Conservation (phyloP, 2,329 filamentous ascomycete genomes). For the Dactylellina drechsleri region DNA sequence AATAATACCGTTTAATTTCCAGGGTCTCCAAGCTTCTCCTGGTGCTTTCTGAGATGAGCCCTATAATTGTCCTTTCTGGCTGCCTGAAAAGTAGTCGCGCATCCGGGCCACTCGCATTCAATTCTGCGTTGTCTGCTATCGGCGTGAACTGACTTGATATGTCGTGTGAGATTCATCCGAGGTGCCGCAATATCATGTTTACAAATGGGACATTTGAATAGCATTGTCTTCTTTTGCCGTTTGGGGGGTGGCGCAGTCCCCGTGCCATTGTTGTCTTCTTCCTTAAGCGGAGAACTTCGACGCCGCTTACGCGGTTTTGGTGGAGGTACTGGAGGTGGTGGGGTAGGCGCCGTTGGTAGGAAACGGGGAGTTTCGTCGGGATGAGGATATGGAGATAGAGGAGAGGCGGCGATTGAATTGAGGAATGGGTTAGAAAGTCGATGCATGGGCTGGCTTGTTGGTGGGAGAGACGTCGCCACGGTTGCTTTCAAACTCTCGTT, state of each 20-base stretch:
- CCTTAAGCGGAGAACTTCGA: conserved; percentile 42
- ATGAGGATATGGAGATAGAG: conserved; percentile 34
- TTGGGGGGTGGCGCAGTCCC: conserved; percentile 27
- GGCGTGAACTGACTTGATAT: conserved; percentile 49
- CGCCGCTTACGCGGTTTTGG: conserved; percentile 49
- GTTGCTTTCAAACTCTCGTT: conserved; percentile 33
- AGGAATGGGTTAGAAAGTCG: conserved; percentile 24
- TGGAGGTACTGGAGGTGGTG: conserved; percentile 44
- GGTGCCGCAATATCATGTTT: conserved; percentile 52
- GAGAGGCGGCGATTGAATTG: conserved; percentile 30
- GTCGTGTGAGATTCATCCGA: conserved; percentile 50
- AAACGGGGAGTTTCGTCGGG: conserved; percentile 52
- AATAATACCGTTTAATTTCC: conserved; percentile 9
- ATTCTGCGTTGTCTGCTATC: conserved; percentile 51
- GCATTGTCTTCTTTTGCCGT: conserved; percentile 51
- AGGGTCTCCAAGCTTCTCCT: conserved; percentile 40
- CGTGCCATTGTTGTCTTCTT: conserved; percentile 25
- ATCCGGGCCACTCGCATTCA: conserved; percentile 51
- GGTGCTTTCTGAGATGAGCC: conserved; percentile 48
- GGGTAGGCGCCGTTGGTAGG: conserved; percentile 40
- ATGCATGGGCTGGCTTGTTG: conserved; percentile 16
- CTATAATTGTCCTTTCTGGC: conserved; percentile 54
- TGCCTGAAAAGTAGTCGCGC: conserved; percentile 48
- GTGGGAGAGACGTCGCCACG: conserved; percentile 16
- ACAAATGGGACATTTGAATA: conserved; percentile 50